A percentile compares a stretch with the other conserved stretches of the same genome.
Conservation (phyloP, 257 asterid genomes). For the Solanum gracilifrons region DNA sequence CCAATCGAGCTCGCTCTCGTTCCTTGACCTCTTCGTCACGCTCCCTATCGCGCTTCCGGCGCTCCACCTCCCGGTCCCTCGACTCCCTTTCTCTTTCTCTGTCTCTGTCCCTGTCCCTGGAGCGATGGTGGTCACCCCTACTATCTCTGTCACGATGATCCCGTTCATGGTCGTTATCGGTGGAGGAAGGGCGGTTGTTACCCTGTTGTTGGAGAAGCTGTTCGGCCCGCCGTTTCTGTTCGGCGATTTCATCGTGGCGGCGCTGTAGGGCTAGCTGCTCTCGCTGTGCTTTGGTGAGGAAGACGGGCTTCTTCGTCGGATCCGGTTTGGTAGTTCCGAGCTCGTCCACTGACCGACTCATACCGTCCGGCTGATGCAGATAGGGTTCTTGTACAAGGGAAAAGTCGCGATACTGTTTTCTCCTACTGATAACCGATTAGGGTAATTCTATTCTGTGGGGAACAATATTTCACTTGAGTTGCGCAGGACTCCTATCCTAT, state of each 20-base stretch:
- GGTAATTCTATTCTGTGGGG: not conserved
- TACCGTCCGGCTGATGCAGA: not conserved
- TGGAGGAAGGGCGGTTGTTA: conserved; percentile 16
- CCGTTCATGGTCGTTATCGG: conserved; percentile 34
- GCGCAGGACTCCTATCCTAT: not conserved
- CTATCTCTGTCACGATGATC: conserved; percentile 22
- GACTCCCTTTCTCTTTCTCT: conserved; percentile 28
- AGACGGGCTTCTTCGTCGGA: conserved; percentile 45
- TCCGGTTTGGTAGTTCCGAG: conserved; percentile 14
- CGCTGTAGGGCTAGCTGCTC: conserved; percentile 43
- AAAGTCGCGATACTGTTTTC: not conserved
- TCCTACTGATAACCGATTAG: not conserved
- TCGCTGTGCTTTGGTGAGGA: conserved; percentile 31
- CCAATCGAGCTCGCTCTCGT: conserved; percentile 43
- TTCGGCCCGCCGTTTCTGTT: conserved; percentile 37
- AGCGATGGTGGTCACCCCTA: conserved; percentile 2
- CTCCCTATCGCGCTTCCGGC: not conserved
- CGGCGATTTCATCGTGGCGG: conserved; percentile 51
- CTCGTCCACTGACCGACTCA: conserved; percentile 25
- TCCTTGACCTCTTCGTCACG: not conserved
- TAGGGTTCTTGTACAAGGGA: not conserved
- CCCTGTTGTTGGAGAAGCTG: conserved; percentile 14
- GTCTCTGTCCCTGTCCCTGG: conserved; percentile 8
- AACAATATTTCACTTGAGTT: not conserved
- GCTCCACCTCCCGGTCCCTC: conserved; percentile 30